Percentiles rank a stretch among this genome's conserved stretches.
Conservation (phyloP, 2,329 filamentous ascomycete species). For the Aspergillus sp. region DNA sequence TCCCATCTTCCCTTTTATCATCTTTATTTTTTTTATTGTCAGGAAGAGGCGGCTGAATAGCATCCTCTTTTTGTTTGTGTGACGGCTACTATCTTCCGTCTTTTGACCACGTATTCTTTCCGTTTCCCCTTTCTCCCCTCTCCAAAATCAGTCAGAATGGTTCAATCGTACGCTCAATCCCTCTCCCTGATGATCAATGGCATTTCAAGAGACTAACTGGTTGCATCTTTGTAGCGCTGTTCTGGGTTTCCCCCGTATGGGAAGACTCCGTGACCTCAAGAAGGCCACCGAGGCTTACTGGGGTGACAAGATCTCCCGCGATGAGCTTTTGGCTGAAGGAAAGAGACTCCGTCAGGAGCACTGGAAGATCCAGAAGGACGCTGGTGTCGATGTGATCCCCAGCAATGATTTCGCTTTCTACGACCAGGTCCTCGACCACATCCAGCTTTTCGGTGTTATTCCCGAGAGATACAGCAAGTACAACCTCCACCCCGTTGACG, state of each 20-base stretch:
- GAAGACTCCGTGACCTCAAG: slow-evolving; percentile 97
- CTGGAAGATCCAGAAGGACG: slow-evolving; percentile 99
- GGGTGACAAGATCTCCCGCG: slow-evolving; percentile 87
- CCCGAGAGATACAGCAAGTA: slow-evolving; percentile 91
- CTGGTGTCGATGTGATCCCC: slow-evolving; percentile 93
- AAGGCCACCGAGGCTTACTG: slow-evolving; percentile 99
- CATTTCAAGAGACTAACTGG: slow-evolving; percentile 3
- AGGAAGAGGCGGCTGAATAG: slow-evolving; percentile 21
- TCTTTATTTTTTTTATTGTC: slow-evolving; percentile 8
- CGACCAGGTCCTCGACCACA: slow-evolving; percentile 95
- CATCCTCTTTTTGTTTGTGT: slow-evolving; percentile 11
- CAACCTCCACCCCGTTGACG: slow-evolving; percentile 79
- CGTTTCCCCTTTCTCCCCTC: slow-evolving; percentile 8
- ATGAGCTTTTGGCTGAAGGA: slow-evolving; percentile 85
- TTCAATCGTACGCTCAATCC: slow-evolving; percentile 48
- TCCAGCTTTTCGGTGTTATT: slow-evolving; percentile 91
- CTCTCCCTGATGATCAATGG: background rate
- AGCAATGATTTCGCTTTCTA: slow-evolving; percentile 99
- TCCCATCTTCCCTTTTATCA: slow-evolving; percentile 12
- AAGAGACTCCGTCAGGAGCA: slow-evolving; percentile 94
- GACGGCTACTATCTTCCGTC: slow-evolving; percentile 2
- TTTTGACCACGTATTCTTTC: slow-evolving; percentile 2
- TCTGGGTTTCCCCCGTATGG: slow-evolving; percentile 99
- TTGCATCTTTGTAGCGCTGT: slow-evolving; percentile 50
- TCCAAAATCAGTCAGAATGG: slow-evolving; percentile 44